Base-by-base conservation (phyloP, 805 yeast species). In the Komagataella mondaviorum region DNA sequence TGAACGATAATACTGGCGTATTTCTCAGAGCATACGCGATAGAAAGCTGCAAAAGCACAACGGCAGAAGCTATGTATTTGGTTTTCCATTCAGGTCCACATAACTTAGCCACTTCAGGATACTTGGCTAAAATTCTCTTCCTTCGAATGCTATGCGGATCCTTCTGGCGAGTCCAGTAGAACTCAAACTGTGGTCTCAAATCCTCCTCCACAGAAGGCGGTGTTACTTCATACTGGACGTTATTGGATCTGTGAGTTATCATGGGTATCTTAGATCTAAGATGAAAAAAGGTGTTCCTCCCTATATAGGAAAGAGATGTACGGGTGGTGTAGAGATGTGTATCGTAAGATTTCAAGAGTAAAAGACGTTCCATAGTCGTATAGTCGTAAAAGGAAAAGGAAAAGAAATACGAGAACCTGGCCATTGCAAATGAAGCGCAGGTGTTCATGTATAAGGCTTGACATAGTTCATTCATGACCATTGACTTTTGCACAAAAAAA, bases 1-100 rank as follows among this genome's bases (percentile, higher is more conserved):
- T 71, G 69, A 72, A 72, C 23, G 74, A 63, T 46, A 76, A 66
- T 23, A 83, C 73, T 23, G 74, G 62, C 1, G 81, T 73, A 59
- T 83, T 63, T 52, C 85, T 71, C 50, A 89, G 67, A 52, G 72
- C 63, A 59, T 76, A 81, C 0, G 96, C 95, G 5, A 75, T 65
- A 1, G 75, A 50, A 18, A 88, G 69, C 65, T 89, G 97, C n/a
- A 84, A 56, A 1, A 70, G 53, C 12, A 86, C 90, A 6, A 89
- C 91, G 1, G 71, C 70, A 4, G 73, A 53, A 16, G 85, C 81
- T 14, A 85, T 77, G 71, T 83, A 89, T 62, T 88, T 89, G 2
- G 96, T 89, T 50, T 74, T 65, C 1, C 96, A 95, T 64, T 89
- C 97, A 54, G 80, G 86, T 4, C 96, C 96, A 49, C 86, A 82